Percentiles rank a stretch among this genome's conserved stretches.
These are phyloP conservation scores for Talaromyces sp. DNA, from an alignment of 2,329 filamentous ascomycete species.

Conservation along the genomic window DNA sequence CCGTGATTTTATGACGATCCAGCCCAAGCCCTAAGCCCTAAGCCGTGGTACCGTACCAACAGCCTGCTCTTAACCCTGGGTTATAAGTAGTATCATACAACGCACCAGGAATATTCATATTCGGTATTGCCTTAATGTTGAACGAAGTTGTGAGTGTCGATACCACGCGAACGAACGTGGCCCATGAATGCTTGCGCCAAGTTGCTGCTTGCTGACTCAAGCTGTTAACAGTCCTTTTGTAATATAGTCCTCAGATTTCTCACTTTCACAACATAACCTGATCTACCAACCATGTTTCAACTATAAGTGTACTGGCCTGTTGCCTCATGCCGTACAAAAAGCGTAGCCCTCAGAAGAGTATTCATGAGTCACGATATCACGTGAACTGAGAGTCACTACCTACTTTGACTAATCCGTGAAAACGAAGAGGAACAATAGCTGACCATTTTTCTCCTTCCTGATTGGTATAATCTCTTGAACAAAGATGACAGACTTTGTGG, in stretches of 20 bases:
- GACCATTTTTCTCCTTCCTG: no score
- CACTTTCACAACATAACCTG: no score
- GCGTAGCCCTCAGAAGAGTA: not conserved
- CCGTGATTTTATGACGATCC: not conserved
- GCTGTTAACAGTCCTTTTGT: not conserved
- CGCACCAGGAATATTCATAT: not conserved
- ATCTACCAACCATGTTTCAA: not conserved
- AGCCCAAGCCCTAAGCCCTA: not conserved
- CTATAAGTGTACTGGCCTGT: not conserved
- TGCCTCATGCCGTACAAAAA: not conserved
- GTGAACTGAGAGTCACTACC: no score
- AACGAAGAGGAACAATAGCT: no score
- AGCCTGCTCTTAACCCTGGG: not conserved
- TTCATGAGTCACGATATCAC: no score
- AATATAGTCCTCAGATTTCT: not conserved
- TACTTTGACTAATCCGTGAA: no score
- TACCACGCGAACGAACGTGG: not conserved
- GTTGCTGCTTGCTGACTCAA: no score
- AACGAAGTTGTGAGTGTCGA: no score
- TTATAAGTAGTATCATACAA: not conserved
- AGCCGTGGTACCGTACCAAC: not conserved
- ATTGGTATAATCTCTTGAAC: no score
- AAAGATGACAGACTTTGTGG: no score
- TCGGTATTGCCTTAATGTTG: not conserved
- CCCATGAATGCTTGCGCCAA: not conserved